These are phyloP conservation scores for Suillus paluster DNA, from an alignment of 768 basidiomycete species.

Conservation along the genomic window DNA sequence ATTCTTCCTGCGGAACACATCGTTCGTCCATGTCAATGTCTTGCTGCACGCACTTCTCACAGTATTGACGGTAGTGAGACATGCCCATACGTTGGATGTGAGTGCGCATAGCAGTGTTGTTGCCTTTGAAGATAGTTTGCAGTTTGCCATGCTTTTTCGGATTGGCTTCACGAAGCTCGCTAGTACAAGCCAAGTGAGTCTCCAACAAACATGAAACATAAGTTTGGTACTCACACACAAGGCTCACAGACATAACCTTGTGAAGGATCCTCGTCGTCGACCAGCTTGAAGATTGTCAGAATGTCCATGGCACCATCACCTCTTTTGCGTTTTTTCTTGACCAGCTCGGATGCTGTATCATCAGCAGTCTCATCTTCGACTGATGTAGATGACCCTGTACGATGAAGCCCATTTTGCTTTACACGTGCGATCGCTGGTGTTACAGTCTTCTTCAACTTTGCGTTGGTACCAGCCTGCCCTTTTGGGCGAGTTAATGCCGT, in stretches of 20 bases:
- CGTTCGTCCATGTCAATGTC: neutral
- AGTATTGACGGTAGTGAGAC: neutral
- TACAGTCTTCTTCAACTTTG: neutral
- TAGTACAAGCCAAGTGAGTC: neutral
- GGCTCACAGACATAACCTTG: neutral
- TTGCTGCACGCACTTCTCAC: neutral
- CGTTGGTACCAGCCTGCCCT: neutral
- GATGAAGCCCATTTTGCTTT: neutral
- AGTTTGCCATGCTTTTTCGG: neutral
- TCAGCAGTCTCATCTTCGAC: neutral
- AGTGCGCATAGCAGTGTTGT: neutral
- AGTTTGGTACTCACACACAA: neutral
- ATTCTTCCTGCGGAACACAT: neutral
- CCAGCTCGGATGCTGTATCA: neutral
- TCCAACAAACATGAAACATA: neutral
- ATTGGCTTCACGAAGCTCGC: neutral
- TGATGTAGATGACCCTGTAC: neutral
- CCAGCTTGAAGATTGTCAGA: neutral
- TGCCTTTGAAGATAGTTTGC: slow-evolving; percentile 2
- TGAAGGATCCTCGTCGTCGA: neutral
- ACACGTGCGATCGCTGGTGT: neutral
- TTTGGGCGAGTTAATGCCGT: neutral
- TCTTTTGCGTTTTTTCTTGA: neutral
- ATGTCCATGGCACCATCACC: neutral
- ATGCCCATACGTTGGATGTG: neutral